Evolutionary conservation across 352 stramenopile species (phyloP), one percentile per base, ranked within the genome.

Genomic region (Thalassiosira exigua): DNA sequence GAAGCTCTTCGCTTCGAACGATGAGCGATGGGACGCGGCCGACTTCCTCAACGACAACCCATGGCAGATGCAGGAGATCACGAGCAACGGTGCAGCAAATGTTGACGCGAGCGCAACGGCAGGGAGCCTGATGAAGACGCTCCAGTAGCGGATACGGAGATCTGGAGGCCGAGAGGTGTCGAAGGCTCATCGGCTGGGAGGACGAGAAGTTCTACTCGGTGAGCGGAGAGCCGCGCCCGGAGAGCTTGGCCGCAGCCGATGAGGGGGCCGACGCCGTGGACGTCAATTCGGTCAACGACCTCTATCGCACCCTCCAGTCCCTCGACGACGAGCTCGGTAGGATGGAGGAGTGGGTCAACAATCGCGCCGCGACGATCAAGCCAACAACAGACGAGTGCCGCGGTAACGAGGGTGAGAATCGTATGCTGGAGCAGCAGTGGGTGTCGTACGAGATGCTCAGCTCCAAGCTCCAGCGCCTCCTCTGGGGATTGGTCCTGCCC

Each of bases 361-460:
- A 92, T 14, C 53, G 85, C 30, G 85, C 82, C 11, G 80, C 82
- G 9, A 86, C 80, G 33, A 92, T 94, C 66, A 93, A 94, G 71
- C 89, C 89, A 11, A 77, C 93, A 21, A 94, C 87, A 21, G 89
- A 93, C 66, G 89, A 94, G 56, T 94, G 89, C 73, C 59, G 66
- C 30, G 85, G 88, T 36, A 92, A 93, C 44, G 89, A 94, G 67
- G 87, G 93, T 68, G 89, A 92, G 53, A 94, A 94, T 82, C 78
- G 85, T 22, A 86, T 91, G 69, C 39, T 94, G 1, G 89, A 94
- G 65, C 89, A 94, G 58, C 85, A 92, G 57, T 92, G 87, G 87
- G 88, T 90, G 30, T 90, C 77, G 0, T 94, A 91, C 62, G 89
- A 90, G 32, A 82, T 89, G 27, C 65, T 94, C 26, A 75, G 79